Percentiles rank a stretch among this genome's conserved stretches.
These are phyloP conservation scores for Wallacemonas sp. DNA, from an alignment of 208 protist species.

Conservation along the genomic window DNA sequence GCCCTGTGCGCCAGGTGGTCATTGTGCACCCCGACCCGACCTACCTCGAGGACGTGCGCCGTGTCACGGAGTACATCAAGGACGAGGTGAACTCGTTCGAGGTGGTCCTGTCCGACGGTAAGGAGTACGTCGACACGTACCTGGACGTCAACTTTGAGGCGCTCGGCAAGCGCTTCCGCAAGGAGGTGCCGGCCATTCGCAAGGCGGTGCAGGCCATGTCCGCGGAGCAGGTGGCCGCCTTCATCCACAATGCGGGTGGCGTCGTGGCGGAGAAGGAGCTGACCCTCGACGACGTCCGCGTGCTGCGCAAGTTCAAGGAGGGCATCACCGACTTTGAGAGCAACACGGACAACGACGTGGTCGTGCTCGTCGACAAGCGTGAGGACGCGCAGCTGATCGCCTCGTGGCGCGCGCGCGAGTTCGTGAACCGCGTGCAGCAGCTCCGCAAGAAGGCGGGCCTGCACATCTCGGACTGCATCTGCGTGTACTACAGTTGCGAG, in stretches of 20 bases:
- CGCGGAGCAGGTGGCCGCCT: slow-evolving; percentile 47
- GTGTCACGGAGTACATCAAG: slow-evolving; percentile 89
- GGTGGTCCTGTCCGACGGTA: slow-evolving; percentile 61
- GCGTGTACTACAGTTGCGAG: slow-evolving; percentile 80
- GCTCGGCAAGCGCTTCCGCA: slow-evolving; percentile 87
- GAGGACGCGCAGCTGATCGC: slow-evolving; percentile 80
- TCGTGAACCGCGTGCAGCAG: slow-evolving; percentile 96
- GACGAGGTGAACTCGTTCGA: slow-evolving; percentile 93
- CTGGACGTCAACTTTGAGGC: slow-evolving; percentile 91
- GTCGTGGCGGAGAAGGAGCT: slow-evolving; percentile 72
- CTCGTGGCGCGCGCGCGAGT: slow-evolving; percentile 92
- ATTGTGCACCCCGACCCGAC: slow-evolving; percentile 82
- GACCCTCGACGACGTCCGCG: slow-evolving; percentile 85
- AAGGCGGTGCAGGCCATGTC: slow-evolving; percentile 81
- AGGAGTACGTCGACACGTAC: slow-evolving; percentile 84
- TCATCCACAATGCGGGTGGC: slow-evolving; percentile 48
- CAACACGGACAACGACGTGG: slow-evolving; percentile 86
- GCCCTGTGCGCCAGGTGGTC: slow-evolving; percentile 88
- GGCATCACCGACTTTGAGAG: slow-evolving; percentile 86
- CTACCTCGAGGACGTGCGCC: slow-evolving; percentile 77
- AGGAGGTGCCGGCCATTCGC: slow-evolving; percentile 78
- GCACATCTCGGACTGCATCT: slow-evolving; percentile 60
- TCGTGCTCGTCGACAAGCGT: slow-evolving; percentile 91
- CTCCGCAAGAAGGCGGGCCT: slow-evolving; percentile 96
- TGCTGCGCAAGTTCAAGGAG: slow-evolving; percentile 84